Base-by-base conservation (phyloP, 768 basidiomycete species). In the Trametes meyenii region DNA sequence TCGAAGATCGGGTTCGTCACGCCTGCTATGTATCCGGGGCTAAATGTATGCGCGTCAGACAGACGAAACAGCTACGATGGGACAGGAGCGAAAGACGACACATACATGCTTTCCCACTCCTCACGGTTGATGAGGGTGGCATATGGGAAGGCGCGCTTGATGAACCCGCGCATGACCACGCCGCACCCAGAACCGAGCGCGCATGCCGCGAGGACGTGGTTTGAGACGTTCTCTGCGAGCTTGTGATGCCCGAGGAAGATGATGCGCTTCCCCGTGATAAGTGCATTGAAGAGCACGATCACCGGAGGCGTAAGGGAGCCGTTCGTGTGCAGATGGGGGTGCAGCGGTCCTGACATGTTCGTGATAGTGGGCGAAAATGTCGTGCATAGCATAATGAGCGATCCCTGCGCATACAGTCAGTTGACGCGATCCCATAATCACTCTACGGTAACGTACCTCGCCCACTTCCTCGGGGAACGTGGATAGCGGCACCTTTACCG, bases 1-100 rank as follows among this genome's bases (percentile, higher is more conserved):
- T 96, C 94, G 74, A 98, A 98, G 48, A 98, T 94, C 2, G 96
- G 97, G 69, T 99, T 99, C 1, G 93, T 96, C 2, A 98, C 96
- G 1, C 97, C 97, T 11, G 96, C 97, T 54, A 99, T 95, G 71
- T 89, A 99, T 13, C 93, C 96, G 4, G 91, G 88, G 40, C 94
- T 94, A 65, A 40, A 64, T 10, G 39, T 38, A 42, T 49, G 33
- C 26, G 26, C 13, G 11, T 26, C 42, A 52, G 12, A 7, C 29
- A 33, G 29, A 16, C 17, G 19, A 16, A 46, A 23, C 5, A 40
- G 4, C 19, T 33, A 58, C 46, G 50, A 50, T n/a, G 35, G 50
- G 61, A 45, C 23, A 17, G 16, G 26, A 12, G 81, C 89, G 76
- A 33, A 8, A 33, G 29, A 33, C 29, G 8, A 33, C 29, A 8